phyloP scores from a whole-genome alignment of 257 asterid species.

The Nemophila menziesii region DNA sequence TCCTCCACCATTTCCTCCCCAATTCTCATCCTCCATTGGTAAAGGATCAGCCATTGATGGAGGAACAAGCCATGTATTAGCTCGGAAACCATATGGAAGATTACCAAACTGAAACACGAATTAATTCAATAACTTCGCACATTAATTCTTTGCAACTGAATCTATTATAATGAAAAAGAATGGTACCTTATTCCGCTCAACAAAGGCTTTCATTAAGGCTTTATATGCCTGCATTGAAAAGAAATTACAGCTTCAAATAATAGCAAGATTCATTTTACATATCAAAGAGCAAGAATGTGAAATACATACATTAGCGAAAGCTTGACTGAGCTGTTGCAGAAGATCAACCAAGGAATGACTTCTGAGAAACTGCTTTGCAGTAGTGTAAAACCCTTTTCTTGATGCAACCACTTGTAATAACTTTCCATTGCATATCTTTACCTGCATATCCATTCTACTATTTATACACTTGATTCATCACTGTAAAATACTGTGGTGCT shows the following conservation, averaged over 20 bases:
- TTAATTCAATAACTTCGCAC: constrained; percentile 13
- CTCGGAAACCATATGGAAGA: constrained; percentile 95
- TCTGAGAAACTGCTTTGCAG: constrained; percentile 62
- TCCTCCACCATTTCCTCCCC: constrained; percentile 98
- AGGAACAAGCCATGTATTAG: constrained; percentile 95
- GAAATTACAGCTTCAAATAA: not conserved
- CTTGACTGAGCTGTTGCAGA: constrained; percentile 97
- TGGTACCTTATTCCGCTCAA: constrained; percentile 82
- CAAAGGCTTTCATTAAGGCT: constrained; percentile 75
- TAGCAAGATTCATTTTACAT: not conserved
- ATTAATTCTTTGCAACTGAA: constrained; percentile 11
- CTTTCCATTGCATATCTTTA: constrained; percentile 95
- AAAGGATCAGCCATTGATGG: constrained; percentile 58
- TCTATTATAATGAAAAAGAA: constrained; percentile 16
- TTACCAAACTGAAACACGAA: constrained; percentile 75
- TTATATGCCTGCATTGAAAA: constrained; percentile 67
- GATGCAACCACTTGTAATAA: constrained; percentile 73
- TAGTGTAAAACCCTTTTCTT: constrained; percentile 69
- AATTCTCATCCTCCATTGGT: constrained; percentile 72
- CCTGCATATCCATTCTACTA: constrained; percentile 59
- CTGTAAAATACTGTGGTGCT: not conserved
- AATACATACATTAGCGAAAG: constrained; percentile 71
- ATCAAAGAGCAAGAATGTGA: not conserved
- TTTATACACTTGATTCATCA: constrained; percentile 2
- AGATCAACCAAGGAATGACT: constrained; percentile 94